Base-by-base conservation (phyloP, 345 rosid genomes). In the Citrus reticulata region DNA sequence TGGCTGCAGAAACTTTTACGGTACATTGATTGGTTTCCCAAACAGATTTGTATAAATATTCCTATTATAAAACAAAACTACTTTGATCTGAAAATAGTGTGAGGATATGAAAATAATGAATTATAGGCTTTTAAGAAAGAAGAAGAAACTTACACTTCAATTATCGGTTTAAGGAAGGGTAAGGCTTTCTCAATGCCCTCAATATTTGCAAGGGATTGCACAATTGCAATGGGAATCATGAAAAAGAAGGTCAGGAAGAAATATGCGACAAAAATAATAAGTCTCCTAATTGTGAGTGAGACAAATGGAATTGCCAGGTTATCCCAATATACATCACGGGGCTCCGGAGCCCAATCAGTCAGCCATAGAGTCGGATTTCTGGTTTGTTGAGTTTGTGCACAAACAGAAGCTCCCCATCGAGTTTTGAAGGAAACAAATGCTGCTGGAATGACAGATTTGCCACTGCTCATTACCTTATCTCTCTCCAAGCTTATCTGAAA, bases 321-420 rank as follows among this genome's bases (percentile, higher is more conserved):
- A 74, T 92, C 85, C 97, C 98, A 95, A 78, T 86, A 93, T 49
- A 95, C 77, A 70, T 93, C 99, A 20, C 97, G 91, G 0, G 99
- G 97, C 82, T 95, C 98, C 2, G 98, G 97, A 17, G 98, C 98
- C 98, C 98, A 95, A 35, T 92, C 96, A 20, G 99, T 95, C 70
- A 95, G 79, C 99, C 99, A 95, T 20, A 84, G 69, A 40, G 98
- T 89, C 1, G 99, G 99, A 77, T 93, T 92, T 82, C 94, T 87
- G 46, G 95, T 79, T 81, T 92, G 99, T 81, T 93, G 99, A 78
- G 99, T 93, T 79, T 93, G 97, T 74, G 98, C 91, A 83, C 99
- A 91, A 75, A 93, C 96, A 20, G 93, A 97, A 29, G 98, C 98
- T 0, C 89, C 99, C 98, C 98, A 93, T 77, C 97, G 89, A 76